Percentiles rank a stretch among this genome's conserved stretches.
Evolutionary conservation across 768 basidiomycete genomes (phyloP).

Genomic region (Russula lepida): DNA sequence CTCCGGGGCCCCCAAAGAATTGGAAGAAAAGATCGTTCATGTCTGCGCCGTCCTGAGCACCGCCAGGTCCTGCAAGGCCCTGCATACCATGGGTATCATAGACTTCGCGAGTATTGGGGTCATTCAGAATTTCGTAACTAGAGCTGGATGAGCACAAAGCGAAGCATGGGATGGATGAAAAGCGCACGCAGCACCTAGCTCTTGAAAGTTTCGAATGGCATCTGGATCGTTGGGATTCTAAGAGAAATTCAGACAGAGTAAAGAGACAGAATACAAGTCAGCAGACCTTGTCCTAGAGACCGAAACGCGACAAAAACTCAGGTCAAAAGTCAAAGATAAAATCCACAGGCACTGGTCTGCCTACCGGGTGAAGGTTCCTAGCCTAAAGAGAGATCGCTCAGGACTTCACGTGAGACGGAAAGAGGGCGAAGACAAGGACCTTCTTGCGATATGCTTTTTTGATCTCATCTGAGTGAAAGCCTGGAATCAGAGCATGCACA

Average conservation of each 20-base stretch:
- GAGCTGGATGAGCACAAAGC: background rate
- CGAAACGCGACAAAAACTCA: constrained; percentile 6
- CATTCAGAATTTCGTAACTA: constrained; percentile 79
- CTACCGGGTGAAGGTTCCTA: constrained; percentile 80
- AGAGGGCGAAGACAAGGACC: constrained; percentile 38
- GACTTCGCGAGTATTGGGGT: constrained; percentile 53
- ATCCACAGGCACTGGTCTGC: constrained; percentile 24
- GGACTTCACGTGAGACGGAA: constrained; percentile 19
- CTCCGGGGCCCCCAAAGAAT: constrained; percentile 52
- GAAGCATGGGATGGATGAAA: background rate
- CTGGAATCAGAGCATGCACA: constrained; percentile 17
- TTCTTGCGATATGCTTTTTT: constrained; percentile 93
- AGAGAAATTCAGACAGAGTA: background rate
- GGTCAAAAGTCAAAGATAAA: constrained; percentile 9
- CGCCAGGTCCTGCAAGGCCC: constrained; percentile 44
- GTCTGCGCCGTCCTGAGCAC: constrained; percentile 34
- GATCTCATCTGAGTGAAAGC: constrained; percentile 54
- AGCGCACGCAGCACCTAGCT: constrained; percentile 79
- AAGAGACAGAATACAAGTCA: background rate
- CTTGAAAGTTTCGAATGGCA: constrained; percentile 79
- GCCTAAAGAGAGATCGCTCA: constrained; percentile 42
- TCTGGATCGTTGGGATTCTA: constrained; percentile 86
- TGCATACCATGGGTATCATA: constrained; percentile 75
- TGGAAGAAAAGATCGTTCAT: constrained; percentile 71
- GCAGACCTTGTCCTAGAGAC: constrained; percentile 56